Base-by-base conservation (phyloP, 2,329 filamentous ascomycete genomes). In the Berkeleyomyces rouxiae region DNA sequence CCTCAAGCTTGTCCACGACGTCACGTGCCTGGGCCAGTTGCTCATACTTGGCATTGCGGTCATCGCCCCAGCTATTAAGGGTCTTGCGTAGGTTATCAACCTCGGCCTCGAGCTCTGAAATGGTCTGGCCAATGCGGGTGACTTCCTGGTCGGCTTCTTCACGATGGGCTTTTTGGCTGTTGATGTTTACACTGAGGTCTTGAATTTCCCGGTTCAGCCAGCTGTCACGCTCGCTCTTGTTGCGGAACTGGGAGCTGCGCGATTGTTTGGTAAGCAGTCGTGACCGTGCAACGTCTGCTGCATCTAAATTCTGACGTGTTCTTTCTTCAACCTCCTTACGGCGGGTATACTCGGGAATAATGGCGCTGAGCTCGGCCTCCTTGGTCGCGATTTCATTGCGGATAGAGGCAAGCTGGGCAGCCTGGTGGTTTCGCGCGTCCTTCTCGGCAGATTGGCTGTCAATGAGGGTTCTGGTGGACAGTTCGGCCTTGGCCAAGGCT, bases 211-310 rank as follows among this genome's bases (percentile, higher is more conserved):
- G 80, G 65, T 83, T 83, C 59, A 99, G 77, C 78, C 83, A 96
- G 43, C 83, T 81, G 72, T 99, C 92, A 51, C 95, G 85, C 71
- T 97, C 90, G 7, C 82, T 81, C 76, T 96, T 96, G 72, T 84
- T 95, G 70, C 81, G 87, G 73, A 96, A 99, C 66, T 90, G 87
- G 16, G 87, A 86, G 67, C 87, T 90, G 55, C 92, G 86, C 51
- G 87, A 90, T 74, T 99, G 92, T 72, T 99, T 99, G 59, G 88
- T 88, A 70, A 95, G 89, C 6, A 99, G 80, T 44, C 91, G 85
- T 67, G 87, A 84, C 49, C 88, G 81, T 4, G 82, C 80, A 6
- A 85, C 85, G 69, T 95, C 87, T 0, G 87, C 87, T 59, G 87
- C 79, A 57, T 90, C 86, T 9, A 97, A 78, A 64, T 87, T 83